phyloP scores from a whole-genome alignment of 2,329 filamentous ascomycete species.

The Arachnomyces sp. region DNA sequence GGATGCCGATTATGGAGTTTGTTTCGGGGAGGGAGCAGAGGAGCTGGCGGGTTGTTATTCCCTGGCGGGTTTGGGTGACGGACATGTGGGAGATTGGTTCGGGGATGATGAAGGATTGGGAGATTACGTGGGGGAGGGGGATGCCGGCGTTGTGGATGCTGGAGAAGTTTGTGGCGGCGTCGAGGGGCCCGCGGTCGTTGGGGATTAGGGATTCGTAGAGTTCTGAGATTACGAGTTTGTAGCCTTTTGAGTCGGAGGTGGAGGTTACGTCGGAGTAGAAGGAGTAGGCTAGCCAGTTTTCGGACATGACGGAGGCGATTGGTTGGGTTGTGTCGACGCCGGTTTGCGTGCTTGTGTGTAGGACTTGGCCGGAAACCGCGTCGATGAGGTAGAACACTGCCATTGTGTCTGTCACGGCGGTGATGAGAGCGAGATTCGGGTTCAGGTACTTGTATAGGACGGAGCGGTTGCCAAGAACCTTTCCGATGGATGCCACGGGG shows the following conservation, averaged over 20 bases:
- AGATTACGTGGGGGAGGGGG: slow-evolving; percentile 63
- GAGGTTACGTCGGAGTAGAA: slow-evolving; percentile 53
- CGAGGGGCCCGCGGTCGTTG: slow-evolving; percentile 77
- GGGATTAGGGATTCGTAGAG: slow-evolving; percentile 77
- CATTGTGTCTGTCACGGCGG: slow-evolving; percentile 53
- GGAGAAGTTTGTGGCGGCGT: slow-evolving; percentile 63
- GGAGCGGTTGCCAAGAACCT: slow-evolving; percentile 81
- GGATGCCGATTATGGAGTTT: slow-evolving; percentile 69
- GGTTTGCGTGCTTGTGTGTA: slow-evolving; percentile 61
- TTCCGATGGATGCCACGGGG: slow-evolving; percentile 87
- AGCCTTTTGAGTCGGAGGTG: slow-evolving; percentile 57
- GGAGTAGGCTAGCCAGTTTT: slow-evolving; percentile 93
- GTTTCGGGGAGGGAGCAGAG: slow-evolving; percentile 67
- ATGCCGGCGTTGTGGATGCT: slow-evolving; percentile 58
- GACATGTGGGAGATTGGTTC: slow-evolving; percentile 70
- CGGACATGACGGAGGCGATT: slow-evolving; percentile 69
- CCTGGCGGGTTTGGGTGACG: slow-evolving; percentile 83
- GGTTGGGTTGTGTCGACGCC: slow-evolving; percentile 67
- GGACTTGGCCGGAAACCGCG: slow-evolving; percentile 70
- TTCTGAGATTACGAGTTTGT: slow-evolving; percentile 78
- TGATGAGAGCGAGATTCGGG: slow-evolving; percentile 72
- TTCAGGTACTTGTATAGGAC: slow-evolving; percentile 97
- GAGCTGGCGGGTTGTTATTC: slow-evolving; percentile 75
- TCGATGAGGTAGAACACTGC: slow-evolving; percentile 75
- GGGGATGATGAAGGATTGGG: slow-evolving; percentile 72